Evolutionary conservation across 768 basidiomycete species (phyloP).

Genomic region (Agrocybe chaxingu): DNA sequence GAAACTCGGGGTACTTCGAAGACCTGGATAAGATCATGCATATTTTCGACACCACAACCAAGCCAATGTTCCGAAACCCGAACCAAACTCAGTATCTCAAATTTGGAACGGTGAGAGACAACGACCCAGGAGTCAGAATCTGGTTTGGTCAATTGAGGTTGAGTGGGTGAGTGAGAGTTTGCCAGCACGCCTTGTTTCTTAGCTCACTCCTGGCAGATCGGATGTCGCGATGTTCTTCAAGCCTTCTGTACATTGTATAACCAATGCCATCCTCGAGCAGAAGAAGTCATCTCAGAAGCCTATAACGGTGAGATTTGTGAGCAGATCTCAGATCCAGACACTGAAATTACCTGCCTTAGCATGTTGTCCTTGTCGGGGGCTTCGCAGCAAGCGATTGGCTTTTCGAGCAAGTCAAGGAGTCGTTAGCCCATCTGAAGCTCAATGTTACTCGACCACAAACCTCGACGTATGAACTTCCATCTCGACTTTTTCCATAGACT

Average conservation of each 20-base stretch:
- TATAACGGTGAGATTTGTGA: no score
- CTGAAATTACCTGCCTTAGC: neutral
- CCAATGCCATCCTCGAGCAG: no score
- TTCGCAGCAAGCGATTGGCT: constrained; percentile 2
- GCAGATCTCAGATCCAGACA: no score
- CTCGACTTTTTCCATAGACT: no score
- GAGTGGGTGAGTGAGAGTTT: neutral
- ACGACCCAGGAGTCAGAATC: neutral
- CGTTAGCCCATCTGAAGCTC: no score
- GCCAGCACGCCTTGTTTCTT: no score
- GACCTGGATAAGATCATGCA: neutral
- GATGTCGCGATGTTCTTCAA: neutral
- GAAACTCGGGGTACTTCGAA: no score
- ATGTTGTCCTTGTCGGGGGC: neutral
- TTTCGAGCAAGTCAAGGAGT: neutral
- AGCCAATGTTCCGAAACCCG: neutral
- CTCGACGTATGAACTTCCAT: no score
- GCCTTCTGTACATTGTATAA: neutral
- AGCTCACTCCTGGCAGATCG: no score
- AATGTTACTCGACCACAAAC: no score
- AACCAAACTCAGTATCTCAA: constrained; percentile 1
- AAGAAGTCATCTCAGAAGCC: no score
- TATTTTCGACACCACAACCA: neutral
- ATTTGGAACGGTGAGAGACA: neutral
- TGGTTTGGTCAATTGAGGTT: constrained; percentile 3